Conservation (phyloP, 306 rosid species). For the Mimosa pudica region DNA sequence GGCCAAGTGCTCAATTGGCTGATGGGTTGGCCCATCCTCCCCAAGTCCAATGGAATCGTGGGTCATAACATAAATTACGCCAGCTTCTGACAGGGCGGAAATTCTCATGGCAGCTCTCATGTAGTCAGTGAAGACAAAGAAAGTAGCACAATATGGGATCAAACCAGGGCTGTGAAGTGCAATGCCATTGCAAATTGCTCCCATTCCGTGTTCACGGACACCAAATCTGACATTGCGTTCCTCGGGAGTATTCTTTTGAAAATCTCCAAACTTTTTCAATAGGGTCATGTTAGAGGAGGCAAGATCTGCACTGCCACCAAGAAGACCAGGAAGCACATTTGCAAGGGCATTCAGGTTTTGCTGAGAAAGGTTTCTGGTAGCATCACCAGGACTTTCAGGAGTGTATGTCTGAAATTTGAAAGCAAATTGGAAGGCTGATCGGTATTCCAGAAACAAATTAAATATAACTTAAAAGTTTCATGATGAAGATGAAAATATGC, state of each 20-base stretch:
- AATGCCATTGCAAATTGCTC: conserved; percentile 91
- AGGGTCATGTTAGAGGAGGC: conserved; percentile 98
- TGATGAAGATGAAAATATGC: conserved; percentile 9
- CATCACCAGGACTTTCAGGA: conserved; percentile 89
- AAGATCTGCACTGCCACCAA: conserved; percentile 99
- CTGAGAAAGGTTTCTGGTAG: conserved; percentile 93
- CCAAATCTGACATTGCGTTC: conserved; percentile 97
- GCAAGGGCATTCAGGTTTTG: conserved; percentile 81
- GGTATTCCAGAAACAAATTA: conserved; percentile 23
- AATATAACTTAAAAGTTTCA: conserved; percentile 8
- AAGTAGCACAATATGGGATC: conserved; percentile 95
- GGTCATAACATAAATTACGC: conserved; percentile 96
- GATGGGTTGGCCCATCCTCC: conserved; percentile 99
- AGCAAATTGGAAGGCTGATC: conserved; percentile 28
- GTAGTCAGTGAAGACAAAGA: conserved; percentile 98
- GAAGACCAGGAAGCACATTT: conserved; percentile 84
- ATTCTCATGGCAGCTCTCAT: conserved; percentile 99
- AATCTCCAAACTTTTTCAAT: conserved; percentile 82
- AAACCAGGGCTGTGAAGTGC: conserved; percentile 93
- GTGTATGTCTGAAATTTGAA: conserved; percentile 74
- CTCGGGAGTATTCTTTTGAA: conserved; percentile 93
- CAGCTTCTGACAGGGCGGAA: conserved; percentile 75
- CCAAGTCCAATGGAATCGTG: conserved; percentile 98
- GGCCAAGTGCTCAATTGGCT: conserved; percentile 97
- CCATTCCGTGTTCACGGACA: conserved; percentile 97